Evolutionary conservation across 495 filamentous ascomycete species (phyloP), one percentile per base, ranked within the genome.

Genomic region (Aspergillus coremiiformis): DNA sequence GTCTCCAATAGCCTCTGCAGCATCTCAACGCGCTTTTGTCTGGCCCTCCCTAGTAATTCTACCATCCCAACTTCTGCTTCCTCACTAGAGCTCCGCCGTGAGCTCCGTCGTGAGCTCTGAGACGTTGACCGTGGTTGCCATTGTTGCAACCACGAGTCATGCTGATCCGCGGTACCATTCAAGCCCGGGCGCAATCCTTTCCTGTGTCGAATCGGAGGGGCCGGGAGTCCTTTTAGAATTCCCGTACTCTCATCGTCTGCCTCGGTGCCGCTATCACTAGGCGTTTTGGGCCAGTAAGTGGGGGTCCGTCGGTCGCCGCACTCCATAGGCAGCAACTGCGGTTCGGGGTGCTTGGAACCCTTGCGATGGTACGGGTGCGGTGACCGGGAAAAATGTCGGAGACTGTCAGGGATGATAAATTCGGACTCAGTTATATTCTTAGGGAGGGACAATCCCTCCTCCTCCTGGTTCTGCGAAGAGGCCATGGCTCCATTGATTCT

Each of bases 231-330:
- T 62, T 84, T 88, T 56, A 95, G 74, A 55, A 90, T 80, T 8
- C 68, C 66, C 2, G 75, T 80, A 41, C 77, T 79, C 63, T 95
- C 90, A 73, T 96, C 90, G 60, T 96, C 88, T 14, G 90, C 88
- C 60, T 96, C 90, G 10, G 89, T 94, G 42, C 90, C 90, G 61
- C 89, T 93, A 47, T 95, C 89, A 67, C 89, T 93, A 11, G 79
- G 77, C 6, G 82, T 78, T 5, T 77, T 73, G n/a, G 78, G 76
- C 41, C 66, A 63, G 52, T 60, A 48, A 45, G 46, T 39, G 55
- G 58, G 27, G 54, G 61, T 29, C 55, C 57, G 20, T 41, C 55
- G 61, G 56, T 65, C 63, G 53, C 55, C 59, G 46, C 57, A 47
- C 44, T 63, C 64, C 22, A 39, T 30, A 39, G 52, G 53, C 19